A percentile compares a stretch with the other conserved stretches of the same genome.
These are phyloP conservation scores for Trichothecium roseum DNA, from an alignment of 2,329 filamentous ascomycete genomes.

Conservation along the genomic window DNA sequence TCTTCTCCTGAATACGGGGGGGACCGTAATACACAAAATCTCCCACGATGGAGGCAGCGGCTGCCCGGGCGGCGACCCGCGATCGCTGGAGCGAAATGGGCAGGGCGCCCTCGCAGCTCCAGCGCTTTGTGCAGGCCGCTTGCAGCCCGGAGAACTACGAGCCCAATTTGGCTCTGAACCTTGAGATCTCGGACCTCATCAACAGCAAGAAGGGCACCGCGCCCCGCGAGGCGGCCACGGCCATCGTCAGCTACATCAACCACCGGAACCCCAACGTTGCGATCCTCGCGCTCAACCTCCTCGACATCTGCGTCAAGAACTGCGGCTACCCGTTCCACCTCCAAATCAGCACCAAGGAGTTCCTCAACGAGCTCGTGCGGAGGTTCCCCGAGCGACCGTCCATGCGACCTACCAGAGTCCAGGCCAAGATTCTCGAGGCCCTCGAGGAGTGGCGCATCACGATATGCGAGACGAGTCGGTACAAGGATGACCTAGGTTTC, in stretches of 20 bases:
- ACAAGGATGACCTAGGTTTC: constrained; percentile 94
- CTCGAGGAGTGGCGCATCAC: constrained; percentile 98
- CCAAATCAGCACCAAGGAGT: constrained; percentile 97
- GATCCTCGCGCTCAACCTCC: constrained; percentile 77
- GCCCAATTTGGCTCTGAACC: constrained; percentile 89
- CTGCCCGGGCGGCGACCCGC: constrained; percentile 86
- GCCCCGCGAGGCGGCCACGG: constrained; percentile 86
- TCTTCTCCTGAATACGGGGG: no score
- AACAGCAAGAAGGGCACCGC: constrained; percentile 95
- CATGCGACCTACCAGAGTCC: constrained; percentile 74
- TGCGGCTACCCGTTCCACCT: constrained; percentile 98
- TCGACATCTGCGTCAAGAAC: constrained; percentile 99
- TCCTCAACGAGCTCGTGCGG: constrained; percentile 93
- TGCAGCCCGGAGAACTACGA: constrained; percentile 98
- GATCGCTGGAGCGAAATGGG: constrained; percentile 84
- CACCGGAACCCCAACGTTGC: constrained; percentile 94
- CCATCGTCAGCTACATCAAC: constrained; percentile 91
- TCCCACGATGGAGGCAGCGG: constrained; percentile 76
- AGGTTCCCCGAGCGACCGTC: constrained; percentile 92
- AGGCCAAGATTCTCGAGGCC: constrained; percentile 84
- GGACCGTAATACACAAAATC: background rate
- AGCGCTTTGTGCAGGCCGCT: constrained; percentile 91
- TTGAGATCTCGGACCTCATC: constrained; percentile 93
- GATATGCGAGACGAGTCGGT: constrained; percentile 94
- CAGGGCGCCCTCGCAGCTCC: constrained; percentile 73